phyloP scores from a whole-genome alignment of 2,329 filamentous ascomycete species.

The Sclerotinia trifoliorum region DNA sequence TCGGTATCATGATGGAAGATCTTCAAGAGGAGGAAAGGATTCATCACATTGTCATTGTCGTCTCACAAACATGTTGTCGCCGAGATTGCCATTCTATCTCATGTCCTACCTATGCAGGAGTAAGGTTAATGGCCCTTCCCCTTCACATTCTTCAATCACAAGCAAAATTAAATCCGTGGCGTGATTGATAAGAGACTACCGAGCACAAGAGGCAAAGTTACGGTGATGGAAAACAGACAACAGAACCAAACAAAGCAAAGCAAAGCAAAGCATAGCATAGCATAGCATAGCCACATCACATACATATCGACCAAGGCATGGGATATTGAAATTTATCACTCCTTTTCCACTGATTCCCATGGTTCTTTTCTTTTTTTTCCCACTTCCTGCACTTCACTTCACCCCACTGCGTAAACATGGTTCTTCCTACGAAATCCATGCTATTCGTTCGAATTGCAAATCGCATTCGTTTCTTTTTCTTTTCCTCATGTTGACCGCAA shows the following conservation, averaged over 20 bases:
- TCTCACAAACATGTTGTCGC: background rate
- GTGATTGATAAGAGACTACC: conserved; percentile 12
- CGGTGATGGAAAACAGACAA: no score
- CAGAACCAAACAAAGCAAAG: no score
- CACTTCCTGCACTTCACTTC: conserved; percentile 14
- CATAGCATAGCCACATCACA: background rate
- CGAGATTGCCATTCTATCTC: no score
- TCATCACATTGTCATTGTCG: background rate
- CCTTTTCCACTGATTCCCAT: background rate
- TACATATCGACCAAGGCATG: background rate
- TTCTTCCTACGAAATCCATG: conserved; percentile 21
- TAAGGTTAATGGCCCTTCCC: no score
- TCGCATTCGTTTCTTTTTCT: conserved; percentile 20
- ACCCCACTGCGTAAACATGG: conserved; percentile 24
- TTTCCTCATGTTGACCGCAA: conserved; percentile 31
- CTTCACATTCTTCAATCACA: background rate
- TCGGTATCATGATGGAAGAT: background rate
- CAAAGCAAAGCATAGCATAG: background rate
- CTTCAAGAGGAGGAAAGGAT: background rate
- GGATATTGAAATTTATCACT: no score
- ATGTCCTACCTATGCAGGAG: no score
- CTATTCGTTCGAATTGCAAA: conserved; percentile 5
- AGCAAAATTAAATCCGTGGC: background rate
- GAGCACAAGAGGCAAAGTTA: no score
- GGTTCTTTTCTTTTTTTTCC: background rate